Evolutionary conservation across 208 protist species (phyloP), one percentile per base, ranked within the genome.

Genomic region (Crithidia fasciculata): DNA sequence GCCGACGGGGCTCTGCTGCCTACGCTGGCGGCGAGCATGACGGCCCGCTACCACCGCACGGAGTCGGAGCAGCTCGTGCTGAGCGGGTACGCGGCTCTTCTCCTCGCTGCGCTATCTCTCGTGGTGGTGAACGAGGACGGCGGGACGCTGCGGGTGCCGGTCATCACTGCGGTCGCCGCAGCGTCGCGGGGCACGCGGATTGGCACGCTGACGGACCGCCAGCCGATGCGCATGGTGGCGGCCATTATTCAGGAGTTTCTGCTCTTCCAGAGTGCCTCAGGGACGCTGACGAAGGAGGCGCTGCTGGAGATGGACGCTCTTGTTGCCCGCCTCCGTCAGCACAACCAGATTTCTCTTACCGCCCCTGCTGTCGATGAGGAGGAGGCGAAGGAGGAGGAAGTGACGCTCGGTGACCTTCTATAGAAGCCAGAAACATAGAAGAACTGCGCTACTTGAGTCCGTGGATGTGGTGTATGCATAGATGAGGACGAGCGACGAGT

Each of bases 181-280:
- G 86, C 81, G 2, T 80, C 83, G 5, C 62, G 72, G 16, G 76
- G 54, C 36, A 81, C 84, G 39, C 52, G 41, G 16, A 41, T 82
- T 9, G 76, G 76, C 4, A 74, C 58, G 19, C 61, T 47, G 12
- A 56, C 74, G 5, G 74, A 44, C 19, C 37, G 58, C 36, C 78
- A 86, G 50, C 92, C 90, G 5, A 89, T 96, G 92, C 76, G 74
- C 8, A 49, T 92, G 15, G 84, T 95, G 43, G 89, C 92, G 3
- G 93, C 85, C 8, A 88, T 97, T 61, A 53, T 95, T 10, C 93
- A 97, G 66, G 90, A 97, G 69, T 95, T 97, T 71, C 39, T 97
- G 0, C 67, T 97, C 12, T 97, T 97, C 76, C 89, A 95, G 69
- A 93, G 93, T 61, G 47, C 73, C 4, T 79, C 89, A 6, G 81